Conservation (phyloP, 2,329 filamentous ascomycete species). For the Chalaropsis thielavioides region DNA sequence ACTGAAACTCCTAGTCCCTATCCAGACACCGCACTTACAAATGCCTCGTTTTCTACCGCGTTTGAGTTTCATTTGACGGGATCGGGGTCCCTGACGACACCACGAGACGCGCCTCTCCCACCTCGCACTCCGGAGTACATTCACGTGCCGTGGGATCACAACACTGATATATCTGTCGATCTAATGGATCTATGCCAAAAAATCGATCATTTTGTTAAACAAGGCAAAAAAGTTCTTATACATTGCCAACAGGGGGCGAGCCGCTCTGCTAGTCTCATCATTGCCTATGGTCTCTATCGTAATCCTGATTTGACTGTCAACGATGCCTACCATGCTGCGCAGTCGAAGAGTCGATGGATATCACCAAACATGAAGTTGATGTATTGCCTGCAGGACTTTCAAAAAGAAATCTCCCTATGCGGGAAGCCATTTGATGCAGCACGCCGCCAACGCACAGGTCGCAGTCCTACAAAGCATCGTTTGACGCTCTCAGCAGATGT, state of each 20-base stretch:
- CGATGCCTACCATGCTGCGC: conserved; percentile 68
- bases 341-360: conserved; percentile 73
- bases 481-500: conserved; percentile 45
- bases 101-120: conserved; percentile 39
- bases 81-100: conserved; percentile 37
- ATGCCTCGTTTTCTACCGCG: conserved; percentile 31
- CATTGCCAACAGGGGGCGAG: conserved; percentile 81
- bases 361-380: conserved; percentile 86
- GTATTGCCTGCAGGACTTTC: conserved; percentile 76
- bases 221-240: conserved; percentile 64
- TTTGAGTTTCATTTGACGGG: conserved; percentile 21
- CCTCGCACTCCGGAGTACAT: conserved; percentile 57
- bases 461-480: conserved; percentile 46
- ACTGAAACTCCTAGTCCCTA: conserved; percentile 27
- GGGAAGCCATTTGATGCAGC: conserved; percentile 32
- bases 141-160: conserved; percentile 78
- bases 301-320: conserved; percentile 65
- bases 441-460: conserved; percentile 35
- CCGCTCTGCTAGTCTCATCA: conserved; percentile 71
- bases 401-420: conserved; percentile 45
- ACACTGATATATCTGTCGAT: conserved; percentile 70
- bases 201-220: conserved; percentile 56
- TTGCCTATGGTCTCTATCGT: conserved; percentile 70
- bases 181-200: conserved; percentile 59
- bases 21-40: conserved; percentile 42